Percentiles rank a stretch among this genome's conserved stretches.
Conservation (phyloP, 139 green algal genomes). For the Haematococcus lacustris region DNA sequence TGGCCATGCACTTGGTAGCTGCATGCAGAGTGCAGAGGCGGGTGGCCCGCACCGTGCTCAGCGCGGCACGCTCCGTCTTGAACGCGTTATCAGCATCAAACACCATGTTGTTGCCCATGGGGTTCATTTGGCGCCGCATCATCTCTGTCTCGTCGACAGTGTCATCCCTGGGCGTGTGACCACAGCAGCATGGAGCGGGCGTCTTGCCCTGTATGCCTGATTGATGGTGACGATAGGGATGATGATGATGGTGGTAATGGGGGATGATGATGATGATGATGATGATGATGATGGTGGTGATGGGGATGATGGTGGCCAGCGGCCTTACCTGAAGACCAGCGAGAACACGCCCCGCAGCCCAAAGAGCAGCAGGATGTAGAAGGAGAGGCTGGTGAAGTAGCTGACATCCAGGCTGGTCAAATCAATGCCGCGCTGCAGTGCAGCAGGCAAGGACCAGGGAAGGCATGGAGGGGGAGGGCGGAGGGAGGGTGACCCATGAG, state of each 20-base stretch:
- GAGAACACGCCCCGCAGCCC: slow-evolving; percentile 67
- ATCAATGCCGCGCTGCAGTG: slow-evolving; percentile 78
- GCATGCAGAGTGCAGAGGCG: too few species aligned
- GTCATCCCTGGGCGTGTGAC: slow-evolving; percentile 61
- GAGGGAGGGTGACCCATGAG: too few species aligned
- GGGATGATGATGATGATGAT: too few species aligned
- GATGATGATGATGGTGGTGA: too few species aligned
- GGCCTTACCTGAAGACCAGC: slow-evolving; percentile 63
- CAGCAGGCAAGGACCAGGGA: neutral
- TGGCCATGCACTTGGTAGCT: too few species aligned
- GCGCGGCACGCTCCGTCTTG: slow-evolving; percentile 53
- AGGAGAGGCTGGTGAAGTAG: slow-evolving; percentile 89
- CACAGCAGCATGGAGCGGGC: too few species aligned
- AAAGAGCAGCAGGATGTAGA: slow-evolving; percentile 90
- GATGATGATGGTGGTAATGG: too few species aligned
- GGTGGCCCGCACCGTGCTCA: slow-evolving; percentile 26
- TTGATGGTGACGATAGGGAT: too few species aligned
- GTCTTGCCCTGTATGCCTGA: too few species aligned
- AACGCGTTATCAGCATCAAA: slow-evolving; percentile 68
- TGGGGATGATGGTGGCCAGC: too few species aligned
- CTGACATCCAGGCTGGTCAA: slow-evolving; percentile 75
- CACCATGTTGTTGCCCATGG: slow-evolving; percentile 37
- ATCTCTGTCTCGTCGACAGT: slow-evolving; percentile 78
- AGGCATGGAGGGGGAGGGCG: neutral
- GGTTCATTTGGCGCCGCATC: slow-evolving; percentile 68